Evolutionary conservation across 495 filamentous ascomycete genomes (phyloP).

Genomic region (Melanomma pulvis-pyrius): DNA sequence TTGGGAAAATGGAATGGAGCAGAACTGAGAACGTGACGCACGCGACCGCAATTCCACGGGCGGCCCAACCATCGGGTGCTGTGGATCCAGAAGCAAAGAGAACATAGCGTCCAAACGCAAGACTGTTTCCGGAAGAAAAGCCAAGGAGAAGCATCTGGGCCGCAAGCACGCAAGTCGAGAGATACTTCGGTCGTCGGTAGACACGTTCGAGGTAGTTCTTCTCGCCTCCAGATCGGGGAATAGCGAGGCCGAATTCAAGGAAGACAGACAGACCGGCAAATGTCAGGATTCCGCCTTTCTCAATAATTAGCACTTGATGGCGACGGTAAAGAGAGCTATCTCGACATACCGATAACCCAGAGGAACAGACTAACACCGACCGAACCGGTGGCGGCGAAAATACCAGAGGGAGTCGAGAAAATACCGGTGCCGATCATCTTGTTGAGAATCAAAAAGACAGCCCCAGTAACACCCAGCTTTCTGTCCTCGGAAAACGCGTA

Average conservation of each 20-base stretch:
- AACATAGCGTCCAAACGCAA: slow-evolving; percentile 37
- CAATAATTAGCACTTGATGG: neutral
- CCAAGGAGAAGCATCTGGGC: slow-evolving; percentile 51
- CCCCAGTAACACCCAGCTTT: slow-evolving; percentile 56
- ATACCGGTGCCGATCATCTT: slow-evolving; percentile 64
- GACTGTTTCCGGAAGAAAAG: slow-evolving; percentile 51
- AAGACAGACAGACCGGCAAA: slow-evolving; percentile 53
- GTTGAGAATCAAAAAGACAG: slow-evolving; percentile 59
- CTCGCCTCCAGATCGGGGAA: slow-evolving; percentile 39
- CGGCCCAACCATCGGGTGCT: slow-evolving; percentile 66
- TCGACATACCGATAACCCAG: slow-evolving; percentile 45
- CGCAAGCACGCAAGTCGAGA: slow-evolving; percentile 36
- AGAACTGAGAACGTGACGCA: slow-evolving; percentile 66
- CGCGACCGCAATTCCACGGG: slow-evolving; percentile 67
- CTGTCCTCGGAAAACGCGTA: slow-evolving; percentile 50
- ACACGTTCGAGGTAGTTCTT: slow-evolving; percentile 42
- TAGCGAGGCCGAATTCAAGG: slow-evolving; percentile 51
- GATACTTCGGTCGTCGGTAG: slow-evolving; percentile 37
- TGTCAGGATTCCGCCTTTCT: slow-evolving; percentile 40
- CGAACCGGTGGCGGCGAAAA: slow-evolving; percentile 54
- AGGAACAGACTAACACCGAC: slow-evolving; percentile 49
- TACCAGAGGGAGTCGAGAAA: slow-evolving; percentile 56
- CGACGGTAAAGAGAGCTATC: neutral
- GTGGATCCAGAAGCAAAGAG: slow-evolving; percentile 58
- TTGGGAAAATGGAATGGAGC: slow-evolving; percentile 62